These are phyloP conservation scores for Xerocomellus dryophilus DNA, from an alignment of 768 basidiomycete species.

Conservation along the genomic window DNA sequence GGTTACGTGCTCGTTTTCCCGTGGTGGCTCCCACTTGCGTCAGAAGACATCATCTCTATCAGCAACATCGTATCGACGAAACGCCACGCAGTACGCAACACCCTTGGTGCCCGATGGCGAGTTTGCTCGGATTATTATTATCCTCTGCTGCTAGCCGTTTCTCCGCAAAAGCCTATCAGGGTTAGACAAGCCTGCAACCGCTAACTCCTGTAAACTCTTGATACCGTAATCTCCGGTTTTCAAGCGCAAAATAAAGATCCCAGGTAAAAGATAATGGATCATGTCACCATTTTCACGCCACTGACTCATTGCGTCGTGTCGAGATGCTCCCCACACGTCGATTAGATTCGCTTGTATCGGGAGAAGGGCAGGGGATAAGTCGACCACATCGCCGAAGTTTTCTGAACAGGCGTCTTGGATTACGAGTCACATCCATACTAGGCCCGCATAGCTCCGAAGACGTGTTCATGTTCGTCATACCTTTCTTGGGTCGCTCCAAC, in stretches of 20 bases:
- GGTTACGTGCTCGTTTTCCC: constrained; percentile 23
- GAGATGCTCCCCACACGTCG: constrained; percentile 10
- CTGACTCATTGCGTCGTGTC: constrained; percentile 5
- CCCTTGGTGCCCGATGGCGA: background rate
- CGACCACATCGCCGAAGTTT: constrained; percentile 6
- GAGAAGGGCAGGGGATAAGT: constrained; percentile 4
- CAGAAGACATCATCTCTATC: background rate
- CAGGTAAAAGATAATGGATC: constrained; percentile 9
- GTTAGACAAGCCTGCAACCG: constrained; percentile 22
- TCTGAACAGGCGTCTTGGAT: background rate
- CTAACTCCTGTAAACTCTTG: constrained; percentile 26
- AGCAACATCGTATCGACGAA: background rate
- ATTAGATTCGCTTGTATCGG: constrained; percentile 9
- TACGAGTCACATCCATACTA: background rate
- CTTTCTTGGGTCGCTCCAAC: constrained; percentile 12
- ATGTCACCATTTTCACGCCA: constrained; percentile 8
- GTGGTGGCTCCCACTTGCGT: constrained; percentile 6
- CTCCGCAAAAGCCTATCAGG: constrained; percentile 37
- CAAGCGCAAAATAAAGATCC: constrained; percentile 18
- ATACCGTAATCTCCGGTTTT: constrained; percentile 36
- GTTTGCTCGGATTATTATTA: constrained; percentile 17
- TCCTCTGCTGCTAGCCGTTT: constrained; percentile 13
- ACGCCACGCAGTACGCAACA: background rate
- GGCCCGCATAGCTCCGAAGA: constrained; percentile 12
- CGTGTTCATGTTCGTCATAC: constrained; percentile 10